phyloP scores from a whole-genome alignment of 768 basidiomycete genomes.

The Podaxis sp. region DNA sequence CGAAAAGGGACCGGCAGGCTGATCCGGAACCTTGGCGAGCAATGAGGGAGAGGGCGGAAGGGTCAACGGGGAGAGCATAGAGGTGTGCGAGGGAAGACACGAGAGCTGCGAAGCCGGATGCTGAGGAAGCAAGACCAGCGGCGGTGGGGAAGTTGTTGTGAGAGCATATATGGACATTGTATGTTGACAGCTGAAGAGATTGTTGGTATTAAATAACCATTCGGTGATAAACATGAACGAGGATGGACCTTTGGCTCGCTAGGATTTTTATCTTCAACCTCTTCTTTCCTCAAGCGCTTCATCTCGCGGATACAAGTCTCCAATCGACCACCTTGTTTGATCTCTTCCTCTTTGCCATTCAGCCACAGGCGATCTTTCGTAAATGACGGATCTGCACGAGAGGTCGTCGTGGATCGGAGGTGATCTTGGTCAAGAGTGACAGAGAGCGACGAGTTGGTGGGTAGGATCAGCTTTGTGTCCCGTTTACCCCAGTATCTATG shows the following conservation, averaged over 20 bases:
- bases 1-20: constrained; percentile 95
- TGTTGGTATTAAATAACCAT: constrained; percentile 1
- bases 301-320: constrained; percentile 85
- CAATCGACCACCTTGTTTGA: constrained; percentile 75
- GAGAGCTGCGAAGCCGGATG: constrained; percentile 95
- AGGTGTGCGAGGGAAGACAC: constrained; percentile 84
- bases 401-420: constrained; percentile 89
- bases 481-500: constrained; percentile 98
- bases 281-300: constrained; percentile 66
- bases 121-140: constrained; percentile 95
- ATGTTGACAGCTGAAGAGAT: constrained; percentile 55
- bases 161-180: constrained; percentile 83
- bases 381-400: constrained; percentile 76
- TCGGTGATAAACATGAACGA: neutral
- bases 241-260: constrained; percentile 58
- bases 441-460: constrained; percentile 97
- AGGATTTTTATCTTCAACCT: constrained; percentile 67
- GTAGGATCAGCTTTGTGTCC: constrained; percentile 90
- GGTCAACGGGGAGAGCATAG: constrained; percentile 73
- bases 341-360: constrained; percentile 88
- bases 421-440: constrained; percentile 97
- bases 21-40: constrained; percentile 97
- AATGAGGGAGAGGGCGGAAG: constrained; percentile 85
- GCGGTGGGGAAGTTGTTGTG: constrained; percentile 99
- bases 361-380: constrained; percentile 84